Conservation (phyloP, 805 yeast species). For the Tetrapisispora namnaoensis region DNA sequence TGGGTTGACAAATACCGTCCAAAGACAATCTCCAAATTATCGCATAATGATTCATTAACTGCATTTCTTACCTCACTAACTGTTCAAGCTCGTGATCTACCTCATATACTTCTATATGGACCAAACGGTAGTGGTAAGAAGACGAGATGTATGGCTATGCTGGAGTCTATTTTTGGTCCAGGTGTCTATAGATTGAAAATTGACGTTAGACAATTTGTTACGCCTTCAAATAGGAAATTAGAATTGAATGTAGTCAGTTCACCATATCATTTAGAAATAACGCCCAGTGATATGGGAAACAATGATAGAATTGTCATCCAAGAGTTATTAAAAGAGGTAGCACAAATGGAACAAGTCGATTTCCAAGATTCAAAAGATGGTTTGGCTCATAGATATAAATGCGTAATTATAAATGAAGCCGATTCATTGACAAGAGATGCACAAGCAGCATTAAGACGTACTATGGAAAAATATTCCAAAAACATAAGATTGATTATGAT, state of each 20-base stretch:
- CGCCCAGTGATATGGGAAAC: constrained; percentile 95
- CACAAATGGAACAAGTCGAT: constrained; percentile 93
- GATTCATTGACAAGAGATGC: constrained; percentile 86
- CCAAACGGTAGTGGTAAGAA: constrained; percentile 97
- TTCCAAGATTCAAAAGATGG: constrained; percentile 39
- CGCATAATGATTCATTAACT: constrained; percentile 60
- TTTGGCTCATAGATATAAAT: constrained; percentile 51
- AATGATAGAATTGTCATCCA: constrained; percentile 93
- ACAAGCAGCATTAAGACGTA: constrained; percentile 89
- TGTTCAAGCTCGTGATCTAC: constrained; percentile 51
- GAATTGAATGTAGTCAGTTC: constrained; percentile 92
- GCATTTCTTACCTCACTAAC: constrained; percentile 44
- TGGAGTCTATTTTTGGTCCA: constrained; percentile 72
- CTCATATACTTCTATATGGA: constrained; percentile 87
- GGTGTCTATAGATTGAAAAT: constrained; percentile 79
- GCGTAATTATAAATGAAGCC: constrained; percentile 85
- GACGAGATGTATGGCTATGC: constrained; percentile 75
- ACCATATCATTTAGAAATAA: constrained; percentile 83
- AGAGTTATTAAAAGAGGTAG: constrained; percentile 86
- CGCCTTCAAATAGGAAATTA: constrained; percentile 63
- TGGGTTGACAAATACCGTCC: constrained; percentile 98
- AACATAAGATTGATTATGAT: constrained; percentile 77
- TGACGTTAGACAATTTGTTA: constrained; percentile 76
- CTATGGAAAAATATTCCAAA: constrained; percentile 90
- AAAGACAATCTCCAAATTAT: constrained; percentile 46